A percentile compares a stretch with the other conserved stretches of the same genome.
These are phyloP conservation scores for Claviceps sp. DNA, from an alignment of 2,329 filamentous ascomycete genomes.

Conservation along the genomic window DNA sequence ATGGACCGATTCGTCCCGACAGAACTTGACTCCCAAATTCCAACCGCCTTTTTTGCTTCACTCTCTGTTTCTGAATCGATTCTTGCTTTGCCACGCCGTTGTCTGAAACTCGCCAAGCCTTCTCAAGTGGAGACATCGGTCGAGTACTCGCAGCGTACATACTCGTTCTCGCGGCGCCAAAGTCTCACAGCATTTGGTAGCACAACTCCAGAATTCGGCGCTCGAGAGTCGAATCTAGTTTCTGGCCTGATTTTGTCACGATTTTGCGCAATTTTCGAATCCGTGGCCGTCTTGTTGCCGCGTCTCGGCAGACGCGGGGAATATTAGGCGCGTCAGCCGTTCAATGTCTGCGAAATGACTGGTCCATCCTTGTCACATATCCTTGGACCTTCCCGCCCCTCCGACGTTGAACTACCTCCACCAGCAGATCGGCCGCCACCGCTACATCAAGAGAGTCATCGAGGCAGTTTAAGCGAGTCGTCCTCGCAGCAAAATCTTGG, in stretches of 20 bases:
- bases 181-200: neutral
- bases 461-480: neutral
- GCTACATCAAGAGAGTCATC: neutral
- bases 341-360: slow-evolving; percentile 14
- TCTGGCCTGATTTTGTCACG: neutral
- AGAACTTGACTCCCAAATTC: too few species aligned
- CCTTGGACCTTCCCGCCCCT: slow-evolving; percentile 17
- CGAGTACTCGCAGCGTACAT: too few species aligned
- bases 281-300: neutral
- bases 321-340: slow-evolving; percentile 1
- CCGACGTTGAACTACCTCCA: neutral
- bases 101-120: too few species aligned
- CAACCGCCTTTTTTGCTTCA: too few species aligned
- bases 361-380: slow-evolving; percentile 20
- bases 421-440: neutral
- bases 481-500: neutral
- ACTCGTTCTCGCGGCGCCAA: too few species aligned
- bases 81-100: too few species aligned
- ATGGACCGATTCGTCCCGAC: too few species aligned
- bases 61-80: too few species aligned
- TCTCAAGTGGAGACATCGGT: too few species aligned
- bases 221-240: neutral
- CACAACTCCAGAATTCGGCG: neutral
- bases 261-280: neutral
- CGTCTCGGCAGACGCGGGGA: neutral